Conservation (phyloP, 306 rosid species). For the Chamaecrista fasciculata region DNA sequence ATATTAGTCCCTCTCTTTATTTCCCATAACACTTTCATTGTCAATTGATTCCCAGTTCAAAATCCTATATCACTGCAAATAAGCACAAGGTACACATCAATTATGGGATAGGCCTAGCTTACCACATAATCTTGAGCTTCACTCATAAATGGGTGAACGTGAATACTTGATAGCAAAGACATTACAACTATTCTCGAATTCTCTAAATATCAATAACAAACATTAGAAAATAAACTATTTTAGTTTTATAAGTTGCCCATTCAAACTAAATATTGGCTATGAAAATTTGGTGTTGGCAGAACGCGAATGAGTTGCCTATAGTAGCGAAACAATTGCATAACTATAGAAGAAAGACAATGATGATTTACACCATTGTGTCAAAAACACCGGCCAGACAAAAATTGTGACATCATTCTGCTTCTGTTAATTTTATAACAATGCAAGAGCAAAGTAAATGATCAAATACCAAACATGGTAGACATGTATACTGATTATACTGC, state of each 20-base stretch:
- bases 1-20: neutral
- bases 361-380: neutral
- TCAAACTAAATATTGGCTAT: neutral
- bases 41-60: neutral
- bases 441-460: neutral
- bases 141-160: neutral
- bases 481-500: neutral
- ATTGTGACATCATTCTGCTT: neutral
- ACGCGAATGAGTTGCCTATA: neutral
- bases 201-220: neutral
- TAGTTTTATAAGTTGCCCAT: no score
- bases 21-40: neutral
- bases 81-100: neutral
- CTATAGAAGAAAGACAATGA: neutral
- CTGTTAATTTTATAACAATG: neutral
- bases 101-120: neutral
- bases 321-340: neutral
- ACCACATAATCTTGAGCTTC: neutral
- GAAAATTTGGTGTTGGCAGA: neutral
- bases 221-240: neutral
- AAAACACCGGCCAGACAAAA: neutral
- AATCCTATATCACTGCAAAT: neutral
- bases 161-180: neutral
- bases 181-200: no score
- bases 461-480: neutral